phyloP scores from a whole-genome alignment of 2,329 filamentous ascomycete genomes.

The Trichoderma sp. region DNA sequence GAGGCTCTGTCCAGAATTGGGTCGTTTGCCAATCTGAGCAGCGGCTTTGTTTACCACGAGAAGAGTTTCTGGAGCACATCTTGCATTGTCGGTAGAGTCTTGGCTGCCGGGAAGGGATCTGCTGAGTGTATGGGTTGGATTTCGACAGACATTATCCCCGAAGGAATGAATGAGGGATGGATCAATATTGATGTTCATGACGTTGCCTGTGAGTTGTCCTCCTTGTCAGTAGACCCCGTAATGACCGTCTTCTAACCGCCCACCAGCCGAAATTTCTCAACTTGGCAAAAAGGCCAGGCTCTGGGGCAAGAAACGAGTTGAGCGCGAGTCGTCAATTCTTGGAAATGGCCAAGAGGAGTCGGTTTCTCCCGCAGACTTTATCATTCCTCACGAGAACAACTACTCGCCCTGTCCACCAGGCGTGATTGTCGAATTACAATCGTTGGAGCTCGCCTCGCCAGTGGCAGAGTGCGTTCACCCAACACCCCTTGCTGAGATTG shows the following conservation, averaged over 20 bases:
- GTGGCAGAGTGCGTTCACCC: constrained; percentile 44
- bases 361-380: constrained; percentile 60
- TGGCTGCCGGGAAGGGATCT: constrained; percentile 61
- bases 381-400: constrained; percentile 57
- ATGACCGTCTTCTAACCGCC: neutral
- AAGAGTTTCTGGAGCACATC: constrained; percentile 70
- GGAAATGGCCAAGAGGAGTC: constrained; percentile 55
- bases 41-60: constrained; percentile 61
- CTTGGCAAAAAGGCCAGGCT: constrained; percentile 57
- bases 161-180: constrained; percentile 55
- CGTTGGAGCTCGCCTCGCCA: constrained; percentile 48
- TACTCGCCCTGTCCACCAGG: constrained; percentile 49
- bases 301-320: constrained; percentile 59
- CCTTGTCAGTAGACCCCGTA: neutral
- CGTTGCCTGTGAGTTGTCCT: constrained; percentile 45
- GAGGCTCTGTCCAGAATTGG: constrained; percentile 58
- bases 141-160: constrained; percentile 57
- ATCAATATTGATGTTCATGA: constrained; percentile 57
- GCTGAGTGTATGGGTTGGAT: constrained; percentile 69
- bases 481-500: constrained; percentile 44
- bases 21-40: constrained; percentile 59
- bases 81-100: constrained; percentile 62
- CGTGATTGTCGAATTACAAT: constrained; percentile 49
- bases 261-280: constrained; percentile 47
- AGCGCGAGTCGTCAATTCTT: constrained; percentile 59